Evolutionary conservation across 2,329 filamentous ascomycete species (phyloP), one percentile per base, ranked within the genome.

Genomic region (Magnaporthiopsis rhizophila): DNA sequence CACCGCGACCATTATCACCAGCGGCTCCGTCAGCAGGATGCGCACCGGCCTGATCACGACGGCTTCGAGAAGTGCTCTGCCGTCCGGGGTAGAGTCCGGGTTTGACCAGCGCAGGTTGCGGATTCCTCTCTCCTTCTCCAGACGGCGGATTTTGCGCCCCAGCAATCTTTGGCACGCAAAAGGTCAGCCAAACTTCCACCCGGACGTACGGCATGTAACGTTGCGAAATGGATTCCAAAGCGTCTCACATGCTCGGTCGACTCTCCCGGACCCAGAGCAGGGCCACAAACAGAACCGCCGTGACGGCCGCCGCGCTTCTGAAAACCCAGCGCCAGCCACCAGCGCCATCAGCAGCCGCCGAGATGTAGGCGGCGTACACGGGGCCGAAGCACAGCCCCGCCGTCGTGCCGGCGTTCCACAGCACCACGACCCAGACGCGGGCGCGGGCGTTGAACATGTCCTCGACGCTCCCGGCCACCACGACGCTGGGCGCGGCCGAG

Each of bases 381-480:
- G 80, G 80, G 0, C 79, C 80, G 3, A 79, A 63, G 7, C 76
- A 73, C 13, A 82, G 66, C 0, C 78, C 81, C 7, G 78, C 68
- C 2, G 78, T 80, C 1, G 78, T 74, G 11, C 73, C 73, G 28
- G 74, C 71, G 36, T 76, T 75, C 80, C 80, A 82, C 8, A 75
- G 68, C 64, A 77, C 78, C 11, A 83, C 73, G 18, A 79, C 69
- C 79, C 78, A 82, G 9, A 81, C 76, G 18, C 80, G 74, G n/a
- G 72, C 72, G 64, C 74, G 72, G 2, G 75, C 73, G 64, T 80
- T 77, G 71, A 77, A 82, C 69, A 83, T 76, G 66, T 83, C 80
- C 65, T 83, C 80, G 38, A 82, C 74, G 62, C 77, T 80, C 1
- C 81, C 80, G 0, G 77, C 74, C 11, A 78, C 76, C 7, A 82